These are phyloP conservation scores for Butyriboletus loyo DNA, from an alignment of 768 basidiomycete species.

Conservation along the genomic window DNA sequence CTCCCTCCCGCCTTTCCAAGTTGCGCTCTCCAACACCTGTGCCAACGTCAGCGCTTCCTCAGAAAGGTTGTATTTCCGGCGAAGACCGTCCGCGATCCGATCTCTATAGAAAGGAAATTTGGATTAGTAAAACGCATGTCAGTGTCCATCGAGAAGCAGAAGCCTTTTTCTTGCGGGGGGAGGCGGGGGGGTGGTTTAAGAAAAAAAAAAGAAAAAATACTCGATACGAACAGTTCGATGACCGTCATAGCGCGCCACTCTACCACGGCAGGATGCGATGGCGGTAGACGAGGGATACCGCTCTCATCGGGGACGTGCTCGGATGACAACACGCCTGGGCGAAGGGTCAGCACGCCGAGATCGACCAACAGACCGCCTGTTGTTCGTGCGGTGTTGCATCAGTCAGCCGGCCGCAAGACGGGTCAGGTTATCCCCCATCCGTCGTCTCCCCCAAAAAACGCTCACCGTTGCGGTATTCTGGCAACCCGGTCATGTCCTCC, in stretches of 20 bases:
- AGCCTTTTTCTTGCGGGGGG: no score
- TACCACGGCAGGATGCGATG: slow-evolving; percentile 87
- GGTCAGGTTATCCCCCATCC: no score
- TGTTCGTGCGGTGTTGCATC: no score
- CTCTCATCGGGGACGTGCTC: slow-evolving; percentile 35
- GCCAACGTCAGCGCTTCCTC: slow-evolving; percentile 64
- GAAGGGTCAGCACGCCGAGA: slow-evolving; percentile 72
- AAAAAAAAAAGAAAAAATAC: no score
- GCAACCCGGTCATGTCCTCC: slow-evolving; percentile 87
- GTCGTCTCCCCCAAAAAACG: no score
- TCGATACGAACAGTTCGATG: slow-evolving; percentile 69
- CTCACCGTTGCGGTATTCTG: slow-evolving; percentile 89
- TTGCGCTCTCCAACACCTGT: slow-evolving; percentile 91
- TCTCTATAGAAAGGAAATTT: no score
- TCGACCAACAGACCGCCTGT: slow-evolving; percentile 87
- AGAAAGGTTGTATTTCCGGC: slow-evolving; percentile 51
- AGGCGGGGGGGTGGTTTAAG: no score
- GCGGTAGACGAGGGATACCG: slow-evolving; percentile 57
- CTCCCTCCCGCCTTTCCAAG: slow-evolving; percentile 95
- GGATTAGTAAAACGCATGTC: no score
- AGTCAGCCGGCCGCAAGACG: no score
- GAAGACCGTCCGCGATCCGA: slow-evolving; percentile 70
- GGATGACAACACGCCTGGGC: slow-evolving; percentile 50
- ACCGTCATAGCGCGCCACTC: slow-evolving; percentile 98
- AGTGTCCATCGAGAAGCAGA: no score